Conservation (phyloP, 331 rosid species). For the Acacia pycnantha region DNA sequence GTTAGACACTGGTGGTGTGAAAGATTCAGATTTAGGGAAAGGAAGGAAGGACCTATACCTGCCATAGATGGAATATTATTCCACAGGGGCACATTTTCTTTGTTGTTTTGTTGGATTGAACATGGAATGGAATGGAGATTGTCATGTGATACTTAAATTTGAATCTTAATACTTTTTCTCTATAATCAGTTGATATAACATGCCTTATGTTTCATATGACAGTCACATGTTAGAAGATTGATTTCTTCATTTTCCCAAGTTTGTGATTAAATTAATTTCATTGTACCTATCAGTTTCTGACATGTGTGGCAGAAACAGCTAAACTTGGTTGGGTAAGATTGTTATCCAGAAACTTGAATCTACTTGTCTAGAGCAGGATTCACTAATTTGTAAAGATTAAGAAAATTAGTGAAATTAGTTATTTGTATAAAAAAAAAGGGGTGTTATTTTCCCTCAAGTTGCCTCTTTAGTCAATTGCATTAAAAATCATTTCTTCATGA, state of each 20-base stretch:
- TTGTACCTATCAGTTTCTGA: conserved; percentile 19
- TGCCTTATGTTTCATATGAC: conserved; percentile 55
- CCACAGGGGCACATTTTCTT: conserved; percentile 28
- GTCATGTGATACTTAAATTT: conserved; percentile 61
- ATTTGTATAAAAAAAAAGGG: too few relatives aligned
- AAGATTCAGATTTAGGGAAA: conserved; percentile 41
- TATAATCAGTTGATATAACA: conserved; percentile 40
- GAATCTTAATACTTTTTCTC: conserved; percentile 36
- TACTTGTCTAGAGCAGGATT: conserved; percentile 23
- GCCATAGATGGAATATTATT: conserved; percentile 26
- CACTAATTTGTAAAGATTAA: too few relatives aligned
- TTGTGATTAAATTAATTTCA: conserved; percentile 28
- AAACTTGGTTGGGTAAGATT: conserved; percentile 54
- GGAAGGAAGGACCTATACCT: conserved; percentile 18
- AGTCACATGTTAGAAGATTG: conserved; percentile 57
- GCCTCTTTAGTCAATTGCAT: too few relatives aligned
- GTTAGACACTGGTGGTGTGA: conserved; percentile 17
- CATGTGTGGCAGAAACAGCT: conserved; percentile 52
- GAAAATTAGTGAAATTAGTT: too few relatives aligned
- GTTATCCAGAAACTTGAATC: conserved; percentile 32
- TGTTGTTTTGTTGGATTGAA: conserved; percentile 42
- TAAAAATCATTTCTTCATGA: too few relatives aligned
- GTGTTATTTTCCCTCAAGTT: too few relatives aligned
- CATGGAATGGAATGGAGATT: conserved; percentile 61
- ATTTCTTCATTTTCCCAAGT: conserved; percentile 35